These are phyloP conservation scores for Lactarius deliciosus DNA, from an alignment of 768 basidiomycete species.

Conservation along the genomic window DNA sequence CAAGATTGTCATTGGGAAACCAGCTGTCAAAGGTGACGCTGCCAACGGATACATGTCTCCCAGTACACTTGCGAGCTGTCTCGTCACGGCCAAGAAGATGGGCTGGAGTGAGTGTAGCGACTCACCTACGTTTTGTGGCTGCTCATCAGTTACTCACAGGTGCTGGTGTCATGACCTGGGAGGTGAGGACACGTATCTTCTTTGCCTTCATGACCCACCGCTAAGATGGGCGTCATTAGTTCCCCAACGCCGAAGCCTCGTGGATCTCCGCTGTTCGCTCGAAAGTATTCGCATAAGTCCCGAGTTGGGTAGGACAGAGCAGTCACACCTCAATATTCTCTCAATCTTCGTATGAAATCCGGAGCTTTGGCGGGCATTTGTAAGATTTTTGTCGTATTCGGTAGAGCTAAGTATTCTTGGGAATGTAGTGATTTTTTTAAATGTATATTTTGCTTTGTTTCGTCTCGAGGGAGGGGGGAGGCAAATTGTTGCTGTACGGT, in stretches of 20 bases:
- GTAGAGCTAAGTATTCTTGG: neutral
- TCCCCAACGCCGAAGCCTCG: slow-evolving; percentile 13
- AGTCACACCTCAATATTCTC: neutral
- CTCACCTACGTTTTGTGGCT: neutral
- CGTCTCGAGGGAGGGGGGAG: neutral
- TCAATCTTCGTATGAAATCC: neutral
- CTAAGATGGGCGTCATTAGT: neutral
- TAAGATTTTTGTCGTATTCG: neutral
- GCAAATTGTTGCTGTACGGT: neutral
- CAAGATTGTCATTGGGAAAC: slow-evolving; percentile 80
- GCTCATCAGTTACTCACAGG: slow-evolving; percentile 3
- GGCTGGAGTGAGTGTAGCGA: slow-evolving; percentile 60
- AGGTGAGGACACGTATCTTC: slow-evolving; percentile 10
- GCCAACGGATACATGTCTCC: slow-evolving; percentile 56
- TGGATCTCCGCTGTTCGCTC: slow-evolving; percentile 21
- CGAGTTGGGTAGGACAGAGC: neutral
- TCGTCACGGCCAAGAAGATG: slow-evolving; percentile 51
- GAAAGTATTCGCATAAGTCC: slow-evolving; percentile 9
- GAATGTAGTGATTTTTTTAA: neutral
- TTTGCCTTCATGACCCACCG: neutral
- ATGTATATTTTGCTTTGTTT: neutral
- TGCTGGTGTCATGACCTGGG: slow-evolving; percentile 22
- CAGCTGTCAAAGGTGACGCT: slow-evolving; percentile 47
- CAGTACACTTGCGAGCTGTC: slow-evolving; percentile 54
- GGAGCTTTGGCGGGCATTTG: neutral